Evolutionary conservation across 768 basidiomycete species (phyloP).

Genomic region (Goffeauzyma gilvescens): DNA sequence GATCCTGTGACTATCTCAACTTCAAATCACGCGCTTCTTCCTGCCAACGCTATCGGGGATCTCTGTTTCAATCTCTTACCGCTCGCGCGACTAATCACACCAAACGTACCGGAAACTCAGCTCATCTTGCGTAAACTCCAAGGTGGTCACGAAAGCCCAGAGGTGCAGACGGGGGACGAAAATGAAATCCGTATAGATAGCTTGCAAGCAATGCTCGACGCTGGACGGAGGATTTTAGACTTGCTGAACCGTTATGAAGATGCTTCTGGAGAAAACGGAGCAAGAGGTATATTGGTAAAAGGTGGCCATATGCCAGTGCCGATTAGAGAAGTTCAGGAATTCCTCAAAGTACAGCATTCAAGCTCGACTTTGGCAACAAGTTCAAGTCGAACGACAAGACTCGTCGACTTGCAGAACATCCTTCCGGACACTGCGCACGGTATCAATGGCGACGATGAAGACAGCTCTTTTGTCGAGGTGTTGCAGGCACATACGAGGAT

Average conservation of each 20-base stretch:
- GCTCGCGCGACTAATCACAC: slow-evolving; percentile 53
- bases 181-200: too few species aligned
- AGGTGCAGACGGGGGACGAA: too few species aligned
- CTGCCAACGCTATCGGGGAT: slow-evolving; percentile 44
- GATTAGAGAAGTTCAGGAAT: slow-evolving; percentile 36
- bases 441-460: too few species aligned
- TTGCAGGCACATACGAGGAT: too few species aligned
- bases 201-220: too few species aligned
- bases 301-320: slow-evolving; percentile 55
- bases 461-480: too few species aligned
- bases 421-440: too few species aligned
- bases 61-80: slow-evolving; percentile 38
- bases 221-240: slow-evolving; percentile 19
- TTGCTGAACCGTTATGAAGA: slow-evolving; percentile 45
- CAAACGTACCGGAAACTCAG: slow-evolving; percentile 65
- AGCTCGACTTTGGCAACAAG: too few species aligned
- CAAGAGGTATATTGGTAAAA: slow-evolving; percentile 46
- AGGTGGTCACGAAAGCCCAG: slow-evolving; percentile 5
- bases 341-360: too few species aligned
- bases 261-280: slow-evolving; percentile 29
- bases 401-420: too few species aligned
- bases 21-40: slow-evolving; percentile 60
- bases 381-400: too few species aligned
- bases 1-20: slow-evolving; percentile 88
- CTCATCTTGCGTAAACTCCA: slow-evolving; percentile 39